A percentile compares a stretch with the other conserved stretches of the same genome.
These are phyloP conservation scores for Crithidia fasciculata DNA, from an alignment of 208 protist species.

Conservation along the genomic window DNA sequence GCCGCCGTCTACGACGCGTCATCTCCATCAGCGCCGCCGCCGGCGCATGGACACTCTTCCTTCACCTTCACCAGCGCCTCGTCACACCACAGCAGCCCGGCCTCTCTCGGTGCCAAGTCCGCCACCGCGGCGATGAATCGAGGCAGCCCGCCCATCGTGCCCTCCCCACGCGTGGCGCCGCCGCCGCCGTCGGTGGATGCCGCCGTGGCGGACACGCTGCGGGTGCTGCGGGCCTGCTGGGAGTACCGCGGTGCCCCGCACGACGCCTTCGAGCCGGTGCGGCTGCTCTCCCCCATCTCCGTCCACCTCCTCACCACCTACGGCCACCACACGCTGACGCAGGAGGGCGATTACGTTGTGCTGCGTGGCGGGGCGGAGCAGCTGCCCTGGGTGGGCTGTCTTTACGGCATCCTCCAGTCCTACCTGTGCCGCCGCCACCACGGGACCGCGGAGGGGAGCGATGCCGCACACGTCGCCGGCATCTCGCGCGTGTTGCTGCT, in stretches of 20 bases:
- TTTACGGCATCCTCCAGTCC: constrained; percentile 51
- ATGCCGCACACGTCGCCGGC: background rate
- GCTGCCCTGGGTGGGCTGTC: constrained; percentile 65
- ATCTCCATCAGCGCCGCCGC: background rate
- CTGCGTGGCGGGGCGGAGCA: constrained; percentile 55
- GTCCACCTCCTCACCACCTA: constrained; percentile 63
- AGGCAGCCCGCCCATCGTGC: too few relatives aligned
- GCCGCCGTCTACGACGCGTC: background rate
- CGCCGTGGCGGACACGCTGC: constrained; percentile 48
- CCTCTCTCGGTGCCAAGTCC: background rate
- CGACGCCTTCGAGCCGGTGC: constrained; percentile 71
- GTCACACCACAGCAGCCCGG: background rate
- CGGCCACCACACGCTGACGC: constrained; percentile 51
- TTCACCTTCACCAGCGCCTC: background rate
- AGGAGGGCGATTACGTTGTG: constrained; percentile 52
- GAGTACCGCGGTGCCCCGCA: constrained; percentile 49
- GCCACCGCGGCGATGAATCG: too few relatives aligned
- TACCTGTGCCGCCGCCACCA: constrained; percentile 17
- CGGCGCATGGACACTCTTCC: background rate
- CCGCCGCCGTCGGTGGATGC: constrained; percentile 35
- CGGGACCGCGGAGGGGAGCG: background rate
- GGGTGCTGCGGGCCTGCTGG: constrained; percentile 66
- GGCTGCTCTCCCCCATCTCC: constrained; percentile 45
- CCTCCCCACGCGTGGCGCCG: background rate
- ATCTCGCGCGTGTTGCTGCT: constrained; percentile 56